phyloP scores from a whole-genome alignment of 1,284 basidiomycete species.

The Irpex lacteus region DNA sequence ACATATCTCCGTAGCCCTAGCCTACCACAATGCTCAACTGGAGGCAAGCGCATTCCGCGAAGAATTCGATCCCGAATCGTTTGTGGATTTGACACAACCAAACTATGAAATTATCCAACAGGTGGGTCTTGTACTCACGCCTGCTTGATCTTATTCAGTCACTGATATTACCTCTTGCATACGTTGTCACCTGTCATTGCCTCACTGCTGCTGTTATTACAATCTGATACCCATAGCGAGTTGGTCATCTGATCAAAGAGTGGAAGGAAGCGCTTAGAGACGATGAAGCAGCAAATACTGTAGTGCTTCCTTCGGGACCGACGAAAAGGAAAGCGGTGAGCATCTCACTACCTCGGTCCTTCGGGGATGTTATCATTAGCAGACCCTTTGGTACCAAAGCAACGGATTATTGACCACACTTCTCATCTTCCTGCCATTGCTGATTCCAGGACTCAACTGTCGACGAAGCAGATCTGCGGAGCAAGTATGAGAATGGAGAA shows the following conservation, averaged over 20 bases:
- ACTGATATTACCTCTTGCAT: constrained; percentile 6
- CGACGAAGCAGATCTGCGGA: constrained; percentile 67
- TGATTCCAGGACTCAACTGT: constrained; percentile 49
- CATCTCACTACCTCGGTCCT: constrained; percentile 13
- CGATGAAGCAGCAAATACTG: constrained; percentile 58
- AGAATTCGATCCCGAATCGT: constrained; percentile 71
- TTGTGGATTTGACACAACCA: constrained; percentile 81
- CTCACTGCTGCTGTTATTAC: constrained; percentile 5
- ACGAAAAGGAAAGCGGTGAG: constrained; percentile 71
- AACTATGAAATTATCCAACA: constrained; percentile 79
- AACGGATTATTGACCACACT: constrained; percentile 1
- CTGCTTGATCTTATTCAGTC: neutral
- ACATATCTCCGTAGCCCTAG: constrained; percentile 48
- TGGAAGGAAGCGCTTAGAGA: constrained; percentile 73
- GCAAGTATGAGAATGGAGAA: constrained; percentile 54
- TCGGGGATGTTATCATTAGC: neutral
- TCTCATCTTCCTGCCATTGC: constrained; percentile 2
- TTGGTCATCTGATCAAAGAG: constrained; percentile 68
- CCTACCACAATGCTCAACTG: constrained; percentile 86
- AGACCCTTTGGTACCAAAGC: neutral
- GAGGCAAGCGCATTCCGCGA: constrained; percentile 92
- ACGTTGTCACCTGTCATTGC: constrained; percentile 11
- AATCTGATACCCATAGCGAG: constrained; percentile 49
- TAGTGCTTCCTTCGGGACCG: constrained; percentile 43
- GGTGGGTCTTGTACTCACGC: constrained; percentile 37